phyloP scores from a whole-genome alignment of 441 rosid genomes.

The Euphorbia corollata region DNA sequence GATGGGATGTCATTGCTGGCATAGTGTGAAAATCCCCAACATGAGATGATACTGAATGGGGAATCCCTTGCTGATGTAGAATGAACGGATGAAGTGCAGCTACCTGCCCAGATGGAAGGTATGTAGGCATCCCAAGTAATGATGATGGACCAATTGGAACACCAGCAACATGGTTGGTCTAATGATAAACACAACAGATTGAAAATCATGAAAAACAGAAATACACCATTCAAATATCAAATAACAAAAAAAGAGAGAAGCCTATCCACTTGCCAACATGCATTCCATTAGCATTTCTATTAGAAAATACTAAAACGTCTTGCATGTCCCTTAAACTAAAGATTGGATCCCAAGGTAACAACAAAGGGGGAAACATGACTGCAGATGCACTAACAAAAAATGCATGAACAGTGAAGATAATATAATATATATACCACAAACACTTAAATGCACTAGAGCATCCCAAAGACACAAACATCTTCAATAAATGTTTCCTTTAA shows the following conservation, averaged over 20 bases:
- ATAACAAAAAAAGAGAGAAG: too few relatives aligned
- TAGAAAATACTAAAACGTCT: too few relatives aligned
- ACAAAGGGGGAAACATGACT: neutral
- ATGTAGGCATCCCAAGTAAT: slow-evolving; percentile 57
- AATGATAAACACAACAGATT: slow-evolving; percentile 20
- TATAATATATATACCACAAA: neutral
- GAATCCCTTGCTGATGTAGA: slow-evolving; percentile 68
- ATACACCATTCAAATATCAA: neutral
- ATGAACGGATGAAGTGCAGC: slow-evolving; percentile 64
- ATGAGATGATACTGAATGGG: slow-evolving; percentile 58
- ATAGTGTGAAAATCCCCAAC: slow-evolving; percentile 48
- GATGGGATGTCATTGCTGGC: slow-evolving; percentile 38
- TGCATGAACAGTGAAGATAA: neutral
- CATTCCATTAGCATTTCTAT: too few relatives aligned
- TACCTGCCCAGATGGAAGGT: slow-evolving; percentile 71
- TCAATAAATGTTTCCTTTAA: too few relatives aligned
- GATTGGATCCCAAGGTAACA: neutral
- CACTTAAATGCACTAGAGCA: too few relatives aligned
- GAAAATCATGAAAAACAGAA: slow-evolving; percentile 1
- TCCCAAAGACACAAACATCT: too few relatives aligned
- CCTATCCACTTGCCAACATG: too few relatives aligned
- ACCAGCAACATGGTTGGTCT: slow-evolving; percentile 51
- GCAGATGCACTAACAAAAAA: neutral
- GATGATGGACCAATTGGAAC: slow-evolving; percentile 52
- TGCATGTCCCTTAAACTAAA: too few relatives aligned